phyloP scores from a whole-genome alignment of 2,329 filamentous ascomycete species.

The Clonostachys rhizophaga region DNA sequence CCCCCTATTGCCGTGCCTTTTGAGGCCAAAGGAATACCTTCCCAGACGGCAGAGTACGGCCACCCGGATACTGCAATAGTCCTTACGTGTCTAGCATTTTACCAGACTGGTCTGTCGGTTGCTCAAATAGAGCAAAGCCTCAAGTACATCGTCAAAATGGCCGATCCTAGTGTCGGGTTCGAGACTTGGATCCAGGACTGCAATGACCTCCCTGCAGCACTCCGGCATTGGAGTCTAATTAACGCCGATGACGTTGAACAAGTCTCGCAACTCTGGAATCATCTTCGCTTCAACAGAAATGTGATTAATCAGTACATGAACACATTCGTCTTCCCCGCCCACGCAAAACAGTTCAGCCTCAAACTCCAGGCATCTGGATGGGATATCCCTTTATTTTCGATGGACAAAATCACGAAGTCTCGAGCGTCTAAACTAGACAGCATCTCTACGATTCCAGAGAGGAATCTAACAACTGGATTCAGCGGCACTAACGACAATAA shows the following conservation, averaged over 20 bases:
- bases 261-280: slow-evolving; percentile 41
- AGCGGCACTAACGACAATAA: slow-evolving; percentile 67
- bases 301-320: slow-evolving; percentile 64
- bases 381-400: slow-evolving; percentile 49
- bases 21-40: slow-evolving; percentile 52
- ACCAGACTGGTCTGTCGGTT: slow-evolving; percentile 48
- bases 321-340: slow-evolving; percentile 53
- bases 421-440: background rate
- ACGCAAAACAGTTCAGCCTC: slow-evolving; percentile 56
- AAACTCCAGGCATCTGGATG: slow-evolving; percentile 64
- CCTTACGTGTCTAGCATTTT: slow-evolving; percentile 52
- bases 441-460: too few relatives aligned
- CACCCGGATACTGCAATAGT: slow-evolving; percentile 55
- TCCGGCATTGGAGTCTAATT: slow-evolving; percentile 39
- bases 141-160: slow-evolving; percentile 35
- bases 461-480: slow-evolving; percentile 58
- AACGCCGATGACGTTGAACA: slow-evolving; percentile 54
- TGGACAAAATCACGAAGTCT: background rate
- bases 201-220: slow-evolving; percentile 23
- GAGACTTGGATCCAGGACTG: slow-evolving; percentile 44
- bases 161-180: slow-evolving; percentile 49
- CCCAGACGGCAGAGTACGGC: slow-evolving; percentile 53
- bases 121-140: slow-evolving; percentile 44
- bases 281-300: slow-evolving; percentile 33
- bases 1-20: slow-evolving; percentile 54